Conservation (phyloP, 768 basidiomycete genomes). For the Leccinum fibrillosum region DNA sequence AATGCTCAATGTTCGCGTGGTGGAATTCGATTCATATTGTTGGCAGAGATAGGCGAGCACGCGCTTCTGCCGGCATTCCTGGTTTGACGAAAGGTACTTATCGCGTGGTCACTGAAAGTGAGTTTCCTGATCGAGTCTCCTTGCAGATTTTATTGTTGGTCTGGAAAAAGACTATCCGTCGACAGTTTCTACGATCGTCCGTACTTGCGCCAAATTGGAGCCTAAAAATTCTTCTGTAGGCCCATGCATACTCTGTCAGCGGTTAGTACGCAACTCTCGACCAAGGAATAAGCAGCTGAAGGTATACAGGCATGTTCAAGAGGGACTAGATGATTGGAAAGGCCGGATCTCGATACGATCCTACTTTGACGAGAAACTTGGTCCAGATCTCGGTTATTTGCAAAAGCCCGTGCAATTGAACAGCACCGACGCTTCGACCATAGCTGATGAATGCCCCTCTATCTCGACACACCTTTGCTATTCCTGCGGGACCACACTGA, state of each 20-base stretch:
- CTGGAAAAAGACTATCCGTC: constrained; percentile 83
- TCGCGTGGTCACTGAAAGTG: not conserved
- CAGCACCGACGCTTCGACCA: not conserved
- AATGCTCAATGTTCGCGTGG: constrained; percentile 75
- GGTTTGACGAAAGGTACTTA: constrained; percentile 63
- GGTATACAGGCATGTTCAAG: constrained; percentile 54
- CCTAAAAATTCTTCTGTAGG: constrained; percentile 54
- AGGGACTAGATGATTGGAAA: constrained; percentile 71
- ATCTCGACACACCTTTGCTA: constrained; percentile 54
- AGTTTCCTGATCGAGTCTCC: not conserved
- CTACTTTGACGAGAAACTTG: constrained; percentile 22
- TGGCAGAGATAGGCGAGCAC: constrained; percentile 44
- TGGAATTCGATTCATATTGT: constrained; percentile 59
- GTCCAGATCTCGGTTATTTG: constrained; percentile 11
- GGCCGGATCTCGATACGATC: constrained; percentile 66
- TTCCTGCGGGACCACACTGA: constrained; percentile 58
- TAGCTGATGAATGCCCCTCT: constrained; percentile 14
- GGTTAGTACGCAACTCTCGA: constrained; percentile 37
- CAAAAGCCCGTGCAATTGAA: not conserved
- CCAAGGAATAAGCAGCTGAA: not conserved
- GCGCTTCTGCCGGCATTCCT: constrained; percentile 57
- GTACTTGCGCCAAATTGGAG: constrained; percentile 75
- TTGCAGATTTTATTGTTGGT: constrained; percentile 72
- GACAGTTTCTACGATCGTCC: constrained; percentile 79
- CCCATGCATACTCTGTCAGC: constrained; percentile 61